These are phyloP conservation scores for Parascedosporium putredinis DNA, from an alignment of 2,329 filamentous ascomycete species.

Conservation along the genomic window DNA sequence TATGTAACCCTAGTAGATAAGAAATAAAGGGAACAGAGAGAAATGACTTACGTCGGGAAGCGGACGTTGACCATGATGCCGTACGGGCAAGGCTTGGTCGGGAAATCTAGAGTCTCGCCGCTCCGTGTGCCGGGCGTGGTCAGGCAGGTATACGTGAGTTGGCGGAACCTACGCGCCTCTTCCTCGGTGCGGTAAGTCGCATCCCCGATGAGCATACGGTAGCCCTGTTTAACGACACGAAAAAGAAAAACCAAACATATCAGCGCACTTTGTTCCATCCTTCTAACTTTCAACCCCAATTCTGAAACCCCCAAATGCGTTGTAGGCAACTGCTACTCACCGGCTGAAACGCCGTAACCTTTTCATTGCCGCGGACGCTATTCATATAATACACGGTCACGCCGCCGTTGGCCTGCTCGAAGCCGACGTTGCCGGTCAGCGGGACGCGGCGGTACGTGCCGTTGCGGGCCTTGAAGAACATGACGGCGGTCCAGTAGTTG, in stretches of 20 bases:
- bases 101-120: slow-evolving; percentile 38
- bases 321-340: too few species aligned
- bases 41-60: slow-evolving; percentile 33
- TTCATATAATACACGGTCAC: slow-evolving; percentile 30
- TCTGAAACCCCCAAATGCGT: too few species aligned
- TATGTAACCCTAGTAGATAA: neutral
- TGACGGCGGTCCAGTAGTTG: slow-evolving; percentile 26
- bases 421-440: slow-evolving; percentile 11
- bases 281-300: too few species aligned
- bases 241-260: too few species aligned
- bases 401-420: slow-evolving; percentile 15
- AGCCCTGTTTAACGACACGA: too few species aligned
- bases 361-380: slow-evolving; percentile 18
- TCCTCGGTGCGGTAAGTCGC: slow-evolving; percentile 18
- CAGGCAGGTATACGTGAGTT: slow-evolving; percentile 6
- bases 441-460: slow-evolving; percentile 24
- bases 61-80: slow-evolving; percentile 42
- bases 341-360: slow-evolving; percentile 23
- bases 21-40: neutral
- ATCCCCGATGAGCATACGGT: slow-evolving; percentile 54
- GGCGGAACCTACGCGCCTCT: neutral
- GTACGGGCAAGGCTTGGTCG: slow-evolving; percentile 40
- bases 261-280: too few species aligned
- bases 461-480: slow-evolving; percentile 19
- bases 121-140: slow-evolving; percentile 8